Evolutionary conservation across 495 filamentous ascomycete species (phyloP), one percentile per base, ranked within the genome.

Genomic region (Trichoderma orchidacearum): DNA sequence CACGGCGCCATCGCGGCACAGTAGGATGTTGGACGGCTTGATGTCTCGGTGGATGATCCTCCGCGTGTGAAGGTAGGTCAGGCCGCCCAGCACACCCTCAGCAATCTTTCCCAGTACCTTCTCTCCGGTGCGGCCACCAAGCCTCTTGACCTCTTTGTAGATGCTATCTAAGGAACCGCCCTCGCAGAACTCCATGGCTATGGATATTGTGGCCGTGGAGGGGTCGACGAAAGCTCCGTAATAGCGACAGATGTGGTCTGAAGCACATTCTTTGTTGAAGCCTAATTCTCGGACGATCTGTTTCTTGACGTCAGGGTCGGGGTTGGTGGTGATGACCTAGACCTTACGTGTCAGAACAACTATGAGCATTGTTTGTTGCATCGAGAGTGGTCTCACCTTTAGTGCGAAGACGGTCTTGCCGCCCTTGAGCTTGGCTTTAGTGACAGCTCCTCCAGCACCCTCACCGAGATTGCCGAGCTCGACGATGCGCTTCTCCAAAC

Each of bases 11-110:
- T 88, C 83, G 38, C 90, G 86, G 66, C 90, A 95, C 17, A 98
- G 77, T 8, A 98, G 83, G 59, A 98, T 96, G 68, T 98, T 98
- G 57, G 88, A 94, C 3, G 93, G 93, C 70, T 98, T 98, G 77
- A 98, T 97, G 68, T 98, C 93, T 78, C 93, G 84, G 70, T 98
- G 93, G 61, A 98, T 97, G 70, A 98, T 98, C 70, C 95, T 92
- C 64, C 89, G 85, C 69, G 84, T 82, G 72, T 96, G 89, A n/a
- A 98, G 82, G 70, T 98, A 98, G 9, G 90, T 96, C 59, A 98
- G 71, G 23, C 93, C 93, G 62, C 90, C 89, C 54, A 98, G 77
- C 9, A 98, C 91, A 32, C 90, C 94, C 69, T 96, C 93, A 38
- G 93, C 91, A 48, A 97, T 85, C 73, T 97, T 98, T 51, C 94